Evolutionary conservation across 1,284 basidiomycete genomes (phyloP).

Genomic region (Ceratobasidium sp.): DNA sequence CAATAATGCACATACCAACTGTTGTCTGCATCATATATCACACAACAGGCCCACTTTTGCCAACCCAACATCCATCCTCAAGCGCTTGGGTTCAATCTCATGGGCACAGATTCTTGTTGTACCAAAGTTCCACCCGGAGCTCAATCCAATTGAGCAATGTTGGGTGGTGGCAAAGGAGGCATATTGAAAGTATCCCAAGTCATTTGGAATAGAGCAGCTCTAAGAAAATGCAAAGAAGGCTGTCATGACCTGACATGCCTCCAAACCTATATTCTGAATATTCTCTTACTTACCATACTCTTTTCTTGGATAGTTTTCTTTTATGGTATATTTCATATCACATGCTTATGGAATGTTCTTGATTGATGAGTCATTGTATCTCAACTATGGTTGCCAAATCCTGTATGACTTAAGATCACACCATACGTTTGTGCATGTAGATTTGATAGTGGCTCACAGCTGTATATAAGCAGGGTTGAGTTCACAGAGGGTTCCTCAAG

Average conservation of each 20-base stretch:
- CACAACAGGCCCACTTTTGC: constrained; percentile 40
- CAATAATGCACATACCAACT: neutral
- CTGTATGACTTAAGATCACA: too few relatives aligned
- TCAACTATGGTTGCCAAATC: too few relatives aligned
- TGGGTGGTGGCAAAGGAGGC: constrained; percentile 45
- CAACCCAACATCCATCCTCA: constrained; percentile 39
- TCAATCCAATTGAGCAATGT: constrained; percentile 47
- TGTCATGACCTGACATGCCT: neutral
- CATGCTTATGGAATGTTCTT: too few relatives aligned
- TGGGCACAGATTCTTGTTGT: constrained; percentile 45
- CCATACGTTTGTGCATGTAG: too few relatives aligned
- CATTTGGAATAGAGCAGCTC: constrained; percentile 2
- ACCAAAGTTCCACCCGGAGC: constrained; percentile 45
- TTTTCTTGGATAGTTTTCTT: too few relatives aligned
- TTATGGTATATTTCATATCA: too few relatives aligned
- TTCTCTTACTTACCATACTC: too few relatives aligned
- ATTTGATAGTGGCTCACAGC: too few relatives aligned
- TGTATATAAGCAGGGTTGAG: too few relatives aligned
- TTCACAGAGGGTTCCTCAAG: too few relatives aligned
- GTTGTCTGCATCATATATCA: constrained; percentile 42
- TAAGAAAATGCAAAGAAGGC: constrained; percentile 16
- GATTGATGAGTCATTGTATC: too few relatives aligned
- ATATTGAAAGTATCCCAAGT: constrained; percentile 29
- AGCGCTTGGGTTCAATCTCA: constrained; percentile 8
- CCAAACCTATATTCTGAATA: too few relatives aligned